Percentiles rank a stretch among this genome's conserved stretches.
These are phyloP conservation scores for Mycena chlorophos DNA, from an alignment of 768 basidiomycete species.

Conservation along the genomic window DNA sequence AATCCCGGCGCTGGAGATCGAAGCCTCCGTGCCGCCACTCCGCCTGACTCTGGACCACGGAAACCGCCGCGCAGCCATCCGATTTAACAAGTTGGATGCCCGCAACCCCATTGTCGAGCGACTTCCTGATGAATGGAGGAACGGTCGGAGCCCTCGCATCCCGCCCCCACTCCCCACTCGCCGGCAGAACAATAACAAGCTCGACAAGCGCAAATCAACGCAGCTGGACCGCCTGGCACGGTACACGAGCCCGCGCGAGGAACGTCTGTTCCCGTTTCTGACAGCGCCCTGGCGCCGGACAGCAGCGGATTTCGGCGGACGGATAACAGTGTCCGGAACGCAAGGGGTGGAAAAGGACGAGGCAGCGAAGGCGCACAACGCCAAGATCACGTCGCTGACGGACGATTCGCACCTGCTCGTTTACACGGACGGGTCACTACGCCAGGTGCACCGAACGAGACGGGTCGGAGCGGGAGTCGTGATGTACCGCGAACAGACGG, in stretches of 20 bases:
- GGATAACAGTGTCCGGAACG: neutral
- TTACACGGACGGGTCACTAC: conserved; percentile 10
- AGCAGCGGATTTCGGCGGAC: neutral
- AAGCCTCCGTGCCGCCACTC: conserved; percentile 30
- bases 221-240: neutral
- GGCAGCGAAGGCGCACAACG: neutral
- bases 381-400: neutral
- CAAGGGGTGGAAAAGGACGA: neutral
- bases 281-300: neutral
- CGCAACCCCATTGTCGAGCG: conserved; percentile 5
- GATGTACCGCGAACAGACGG: neutral
- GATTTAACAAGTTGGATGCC: conserved; percentile 1
- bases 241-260: neutral
- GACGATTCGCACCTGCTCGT: neutral
- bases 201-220: neutral
- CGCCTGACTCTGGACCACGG: neutral
- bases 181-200: neutral
- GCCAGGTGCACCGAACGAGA: neutral
- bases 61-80: neutral
- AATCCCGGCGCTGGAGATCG: conserved; percentile 31
- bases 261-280: neutral
- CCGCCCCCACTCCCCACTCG: neutral
- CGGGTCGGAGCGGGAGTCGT: conserved; percentile 7
- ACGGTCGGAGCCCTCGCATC: conserved; percentile 2
- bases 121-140: conserved; percentile 1